phyloP scores from a whole-genome alignment of 495 filamentous ascomycete species.

The Tuber indicum region DNA sequence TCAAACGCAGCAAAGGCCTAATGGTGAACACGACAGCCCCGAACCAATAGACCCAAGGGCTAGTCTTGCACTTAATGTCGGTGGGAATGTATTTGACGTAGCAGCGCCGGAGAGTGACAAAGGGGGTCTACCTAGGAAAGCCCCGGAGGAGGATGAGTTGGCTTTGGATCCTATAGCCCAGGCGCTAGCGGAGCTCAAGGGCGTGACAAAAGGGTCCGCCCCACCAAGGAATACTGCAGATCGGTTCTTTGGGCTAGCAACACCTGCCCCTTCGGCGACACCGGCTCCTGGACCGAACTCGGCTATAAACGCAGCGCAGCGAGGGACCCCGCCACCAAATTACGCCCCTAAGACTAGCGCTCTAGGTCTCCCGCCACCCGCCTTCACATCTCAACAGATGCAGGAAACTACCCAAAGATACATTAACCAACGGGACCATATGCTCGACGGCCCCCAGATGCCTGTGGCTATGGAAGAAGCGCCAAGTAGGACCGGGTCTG shows the following conservation, averaged over 20 bases:
- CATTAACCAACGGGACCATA: conserved; percentile 69
- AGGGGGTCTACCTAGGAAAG: conserved; percentile 6
- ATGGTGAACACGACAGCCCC: conserved; percentile 54
- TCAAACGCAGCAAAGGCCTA: conserved; percentile 44
- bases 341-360: conserved; percentile 66
- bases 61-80: conserved; percentile 91
- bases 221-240: conserved; percentile 83
- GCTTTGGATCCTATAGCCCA: conserved; percentile 82
- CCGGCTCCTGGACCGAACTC: conserved; percentile 43
- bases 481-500: conserved; percentile 40
- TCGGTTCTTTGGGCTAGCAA: conserved; percentile 81
- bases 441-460: conserved; percentile 57
- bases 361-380: conserved; percentile 82
- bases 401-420: conserved; percentile 84
- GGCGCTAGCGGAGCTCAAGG: conserved; percentile 87
- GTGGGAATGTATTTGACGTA: conserved; percentile 93
- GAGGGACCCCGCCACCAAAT: conserved; percentile 74
- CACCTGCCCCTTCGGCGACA: conserved; percentile 59
- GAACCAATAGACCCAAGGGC: conserved; percentile 91
- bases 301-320: conserved; percentile 49
- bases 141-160: conserved; percentile 47
- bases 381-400: conserved; percentile 88
- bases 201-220: conserved; percentile 57
- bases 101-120: conserved; percentile 62
- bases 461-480: conserved; percentile 41